phyloP scores from a whole-genome alignment of 257 asterid species.

The Avicennia marina region DNA sequence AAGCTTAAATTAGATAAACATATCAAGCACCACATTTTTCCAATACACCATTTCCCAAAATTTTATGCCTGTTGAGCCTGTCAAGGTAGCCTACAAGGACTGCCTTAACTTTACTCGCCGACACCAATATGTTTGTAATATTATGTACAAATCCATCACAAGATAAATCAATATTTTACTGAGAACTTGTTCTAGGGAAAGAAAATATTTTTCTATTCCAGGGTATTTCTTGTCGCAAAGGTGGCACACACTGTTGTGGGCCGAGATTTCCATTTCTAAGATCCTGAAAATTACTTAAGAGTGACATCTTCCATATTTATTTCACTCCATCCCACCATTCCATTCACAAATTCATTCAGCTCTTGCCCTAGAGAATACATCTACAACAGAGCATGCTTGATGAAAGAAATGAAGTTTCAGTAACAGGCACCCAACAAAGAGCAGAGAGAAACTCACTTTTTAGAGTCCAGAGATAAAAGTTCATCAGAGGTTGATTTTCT shows the following conservation, averaged over 20 bases:
- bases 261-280: no score
- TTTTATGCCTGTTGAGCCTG: neutral
- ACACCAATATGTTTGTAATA: neutral
- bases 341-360: neutral
- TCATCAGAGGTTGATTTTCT: neutral
- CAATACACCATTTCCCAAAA: neutral
- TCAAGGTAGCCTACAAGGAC: neutral
- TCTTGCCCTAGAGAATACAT: neutral
- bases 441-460: neutral
- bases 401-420: neutral
- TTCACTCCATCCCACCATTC: neutral
- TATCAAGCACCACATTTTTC: neutral
- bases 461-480: neutral
- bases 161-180: neutral
- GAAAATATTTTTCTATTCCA: neutral
- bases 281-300: no score
- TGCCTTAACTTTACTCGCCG: constrained; percentile 17
- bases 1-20: neutral
- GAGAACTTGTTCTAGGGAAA: neutral
- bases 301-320: no score
- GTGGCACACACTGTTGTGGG: no score
- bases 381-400: neutral
- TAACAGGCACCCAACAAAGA: neutral
- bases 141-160: neutral
- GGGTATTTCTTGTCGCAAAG: no score